These are phyloP conservation scores for Arabis hirsuta DNA, from an alignment of 345 rosid genomes.

Conservation along the genomic window DNA sequence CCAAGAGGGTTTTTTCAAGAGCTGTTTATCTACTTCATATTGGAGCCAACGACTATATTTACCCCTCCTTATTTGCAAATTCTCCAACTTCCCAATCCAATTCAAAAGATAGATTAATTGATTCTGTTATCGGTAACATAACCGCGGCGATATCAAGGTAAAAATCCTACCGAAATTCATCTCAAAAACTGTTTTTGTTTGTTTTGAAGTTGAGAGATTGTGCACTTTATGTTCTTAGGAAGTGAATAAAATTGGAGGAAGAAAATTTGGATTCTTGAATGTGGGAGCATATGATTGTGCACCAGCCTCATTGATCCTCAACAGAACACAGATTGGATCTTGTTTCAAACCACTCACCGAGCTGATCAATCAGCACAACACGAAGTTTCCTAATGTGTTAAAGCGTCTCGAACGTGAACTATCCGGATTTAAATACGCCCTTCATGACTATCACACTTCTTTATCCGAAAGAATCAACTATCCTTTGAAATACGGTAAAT, in stretches of 20 bases:
- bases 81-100: constrained; percentile 25
- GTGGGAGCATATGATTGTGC: constrained; percentile 38
- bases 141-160: constrained; percentile 45
- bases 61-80: constrained; percentile 42
- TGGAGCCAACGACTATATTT: constrained; percentile 48
- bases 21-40: constrained; percentile 49
- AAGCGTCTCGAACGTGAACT: constrained; percentile 32
- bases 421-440: constrained; percentile 46
- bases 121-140: constrained; percentile 47
- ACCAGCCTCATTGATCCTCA: constrained; percentile 29
- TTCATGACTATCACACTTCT: constrained; percentile 40
- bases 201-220: neutral
- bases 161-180: neutral
- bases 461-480: constrained; percentile 36
- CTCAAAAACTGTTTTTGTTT: neutral
- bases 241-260: constrained; percentile 51
- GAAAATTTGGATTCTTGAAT: constrained; percentile 50
- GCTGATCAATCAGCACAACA: constrained; percentile 40
- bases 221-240: constrained; percentile 37
- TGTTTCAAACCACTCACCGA: constrained; percentile 36
- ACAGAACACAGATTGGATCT: constrained; percentile 18
- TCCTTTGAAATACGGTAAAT: constrained; percentile 49
- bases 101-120: constrained; percentile 30
- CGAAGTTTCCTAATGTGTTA: constrained; percentile 29
- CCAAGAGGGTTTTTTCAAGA: constrained; percentile 42